Evolutionary conservation across 768 basidiomycete species (phyloP).

Genomic region (Collybia mongolica): DNA sequence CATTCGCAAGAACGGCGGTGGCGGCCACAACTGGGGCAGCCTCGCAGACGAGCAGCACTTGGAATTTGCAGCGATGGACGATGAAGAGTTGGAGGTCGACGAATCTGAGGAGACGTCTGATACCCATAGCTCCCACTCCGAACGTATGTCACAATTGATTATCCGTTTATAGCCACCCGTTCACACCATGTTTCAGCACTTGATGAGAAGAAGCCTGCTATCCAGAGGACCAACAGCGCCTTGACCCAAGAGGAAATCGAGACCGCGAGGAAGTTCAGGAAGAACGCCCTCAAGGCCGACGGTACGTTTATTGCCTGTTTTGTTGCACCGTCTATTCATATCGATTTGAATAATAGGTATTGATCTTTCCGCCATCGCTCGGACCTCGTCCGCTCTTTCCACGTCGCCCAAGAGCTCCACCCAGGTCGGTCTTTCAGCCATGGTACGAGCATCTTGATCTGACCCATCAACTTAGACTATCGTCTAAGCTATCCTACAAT

Average conservation of each 20-base stretch:
- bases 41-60: conserved; percentile 60
- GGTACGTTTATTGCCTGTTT: conserved; percentile 30
- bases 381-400: conserved; percentile 74
- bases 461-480: neutral
- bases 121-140: conserved; percentile 15
- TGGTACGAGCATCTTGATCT: neutral
- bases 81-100: conserved; percentile 51
- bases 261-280: conserved; percentile 66
- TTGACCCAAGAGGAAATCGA: conserved; percentile 65
- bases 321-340: neutral
- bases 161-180: neutral
- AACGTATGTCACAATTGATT: conserved; percentile 11
- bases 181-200: conserved; percentile 16
- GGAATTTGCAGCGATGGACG: conserved; percentile 56
- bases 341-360: conserved; percentile 23
- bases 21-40: conserved; percentile 85
- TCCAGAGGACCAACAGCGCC: conserved; percentile 37
- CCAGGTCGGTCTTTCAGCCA: neutral
- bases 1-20: conserved; percentile 77
- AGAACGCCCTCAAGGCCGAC: conserved; percentile 64
- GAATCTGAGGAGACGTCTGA: conserved; percentile 23
- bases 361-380: conserved; percentile 79
- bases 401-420: conserved; percentile 40
- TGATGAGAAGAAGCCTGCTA: conserved; percentile 24
- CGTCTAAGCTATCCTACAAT: neutral